Base-by-base conservation (phyloP, 192 early-diverging fungal species). In the Diversispora epigaea region DNA sequence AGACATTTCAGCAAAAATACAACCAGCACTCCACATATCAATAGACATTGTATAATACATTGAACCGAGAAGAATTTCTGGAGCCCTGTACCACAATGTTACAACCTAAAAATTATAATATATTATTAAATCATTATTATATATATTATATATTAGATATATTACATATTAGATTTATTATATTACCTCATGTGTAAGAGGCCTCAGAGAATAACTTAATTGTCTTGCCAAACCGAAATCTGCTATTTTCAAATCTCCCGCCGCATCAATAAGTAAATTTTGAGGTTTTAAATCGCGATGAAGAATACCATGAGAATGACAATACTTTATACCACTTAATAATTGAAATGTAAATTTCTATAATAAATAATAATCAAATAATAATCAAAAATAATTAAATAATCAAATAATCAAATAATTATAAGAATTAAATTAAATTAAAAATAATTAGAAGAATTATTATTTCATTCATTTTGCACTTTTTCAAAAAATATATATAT, bases 221-320 rank as follows among this genome's bases (percentile, higher is more conserved):
- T 94, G 91, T 14, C 98, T 90, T 0, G 95, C 96, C 43, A 99
- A 87, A 25, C 98, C 98, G 81, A 99, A 95, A 82, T 99, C 98
- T 15, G 95, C 96, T 8, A 99, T 84, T 67, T 96, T 98, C 45
- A 99, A 84, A 78, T 86, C 93, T 3, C 93, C 92, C 0, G 84
- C 79, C 77, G 89, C 89, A 77, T 97, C 95, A 80, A 99, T 96
- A 44, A 99, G 86, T 80, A 98, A 75, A 80, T 99, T 99, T 83
- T 98, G 96, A n/a, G 96, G 97, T 75, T 99, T 99, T 57, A 99
- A 83, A 79, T 99, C 97, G 15, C 97, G 89, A 82, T 99, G 97
- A 40, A 99, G 81, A 66, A 97, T 93, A n/a, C 97, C 88, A 74
- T 89, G 90, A 45, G 89, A 87, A 81, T 99, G 97, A 77, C 96